Evolutionary conservation across 345 rosid species (phyloP).

Genomic region (Boechera divaricarpa): DNA sequence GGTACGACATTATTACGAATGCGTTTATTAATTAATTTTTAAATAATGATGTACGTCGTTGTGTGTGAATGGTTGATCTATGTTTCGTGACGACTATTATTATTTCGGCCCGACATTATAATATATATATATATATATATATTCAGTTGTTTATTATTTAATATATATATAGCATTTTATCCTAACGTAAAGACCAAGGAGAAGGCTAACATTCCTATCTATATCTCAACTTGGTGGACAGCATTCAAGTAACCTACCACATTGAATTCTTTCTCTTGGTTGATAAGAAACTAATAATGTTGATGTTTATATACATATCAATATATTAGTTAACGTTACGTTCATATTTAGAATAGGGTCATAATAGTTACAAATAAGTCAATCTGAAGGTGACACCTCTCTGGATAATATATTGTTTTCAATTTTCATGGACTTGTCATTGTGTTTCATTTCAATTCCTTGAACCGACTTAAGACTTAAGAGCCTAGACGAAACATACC

Average conservation of each 20-base stretch:
- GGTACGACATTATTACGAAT: no score
- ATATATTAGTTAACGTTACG: conserved; percentile 24
- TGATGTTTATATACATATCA: neutral
- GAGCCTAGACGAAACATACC: conserved; percentile 4
- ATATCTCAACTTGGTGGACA: conserved; percentile 37
- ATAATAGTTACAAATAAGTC: conserved; percentile 21
- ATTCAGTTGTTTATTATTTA: neutral
- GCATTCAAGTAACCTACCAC: conserved; percentile 35
- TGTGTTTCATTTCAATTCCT: neutral
- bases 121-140: neutral
- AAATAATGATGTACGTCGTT: neutral
- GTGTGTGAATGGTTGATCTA: conserved; percentile 36
- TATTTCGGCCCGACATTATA: conserved; percentile 12
- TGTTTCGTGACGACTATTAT: conserved; percentile 17
- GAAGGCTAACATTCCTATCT: conserved; percentile 39
- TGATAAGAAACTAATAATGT: conserved; percentile 36
- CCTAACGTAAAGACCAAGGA: conserved; percentile 25
- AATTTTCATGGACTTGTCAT: conserved; percentile 13
- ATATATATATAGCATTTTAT: neutral
- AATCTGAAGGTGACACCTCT: conserved; percentile 33
- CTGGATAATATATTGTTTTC: conserved; percentile 13
- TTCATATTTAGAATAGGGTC: conserved; percentile 22
- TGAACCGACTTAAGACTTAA: conserved; percentile 36
- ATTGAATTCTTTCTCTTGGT: conserved; percentile 43
- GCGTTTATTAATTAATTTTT: neutral